Base-by-base conservation (phyloP, 1,139 yeast species). In the Zygosaccharomyces pseudobailii region DNA sequence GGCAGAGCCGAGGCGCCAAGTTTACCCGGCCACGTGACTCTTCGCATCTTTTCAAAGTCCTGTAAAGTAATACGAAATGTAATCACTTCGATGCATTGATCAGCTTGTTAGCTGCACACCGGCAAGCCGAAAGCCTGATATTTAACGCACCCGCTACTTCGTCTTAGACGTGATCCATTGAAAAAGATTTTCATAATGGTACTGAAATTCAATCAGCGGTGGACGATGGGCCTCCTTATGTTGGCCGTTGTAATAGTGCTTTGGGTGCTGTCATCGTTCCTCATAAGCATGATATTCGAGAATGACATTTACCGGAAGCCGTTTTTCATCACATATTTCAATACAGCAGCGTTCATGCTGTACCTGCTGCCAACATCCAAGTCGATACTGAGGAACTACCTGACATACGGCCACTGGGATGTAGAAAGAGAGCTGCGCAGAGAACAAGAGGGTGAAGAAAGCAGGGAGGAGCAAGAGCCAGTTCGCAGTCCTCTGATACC, bases 251-350 rank as follows among this genome's bases (percentile, higher is more conserved):
- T 90, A 46, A 87, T 90, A 20, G 63, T 86, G 1, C 76, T 88
- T 33, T 90, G 97, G 97, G 96, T 89, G 25, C 71, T 84, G 43
- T 87, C 95, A 3, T 86, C 95, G 10, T 89, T 88, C 58, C 63
- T 89, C 38, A 83, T 89, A 25, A 87, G 84, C 64, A 82, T 80
- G 45, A 70, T 85, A 45, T 84, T 86, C 53, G 90, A 83, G 56
- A 75, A 79, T 43, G 79, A 77, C 51, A 71, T 75, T 27, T 92
- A 89, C 65, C 70, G 89, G 43, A 92, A 92, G 67, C 98, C 98
- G n/a, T 90, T 88, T 62, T 79, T 90, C 55, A 86, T 92, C 56
- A 92, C 98, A 1, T 92, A 90, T 70, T 67, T 90, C 54, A 92
- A 90, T 68, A 90, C 97, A 0, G 83, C 90, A 5, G 79, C 94